Evolutionary conservation across 2,329 filamentous ascomycete genomes (phyloP), one percentile per base, ranked within the genome.

Genomic region (Pyrenophora teres): DNA sequence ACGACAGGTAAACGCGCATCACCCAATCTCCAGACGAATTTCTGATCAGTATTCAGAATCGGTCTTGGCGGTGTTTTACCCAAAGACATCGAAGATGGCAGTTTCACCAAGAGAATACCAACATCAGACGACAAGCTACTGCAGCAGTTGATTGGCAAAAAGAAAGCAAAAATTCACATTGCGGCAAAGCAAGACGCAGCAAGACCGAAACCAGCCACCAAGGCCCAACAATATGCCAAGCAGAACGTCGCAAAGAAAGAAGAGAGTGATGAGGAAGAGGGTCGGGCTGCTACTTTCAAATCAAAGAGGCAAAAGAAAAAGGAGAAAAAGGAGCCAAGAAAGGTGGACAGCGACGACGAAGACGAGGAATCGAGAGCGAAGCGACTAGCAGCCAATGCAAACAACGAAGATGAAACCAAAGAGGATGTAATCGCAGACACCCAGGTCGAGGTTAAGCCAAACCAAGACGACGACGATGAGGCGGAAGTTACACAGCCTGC

Each of bases 1-100:
- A 81, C 18, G 81, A 84, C 64, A 77, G 77, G 83, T 84, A 71
- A 42, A 74, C 65, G 27, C 27, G 27, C 10, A 30, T 10, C 3
- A 13, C 12, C 10, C 27, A 12, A 13, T 30, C 2, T 13, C 27
- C 27, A 13, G 10, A 30, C 9, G 27, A 30, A 30, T 12, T 30
- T 12, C 27, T 30, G 27, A 30, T 30, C 10, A 12, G 10, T 23
- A n/a, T 21, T 2, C 40, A 77, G 74, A 38, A 63, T 76, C 49
- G 75, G 75, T 39, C 56, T 76, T n/a, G 75, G 74, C 32, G 71
- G 66, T 0, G 57, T 60, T 23, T 57, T 69, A 6, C 74, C 75
- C 7, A 71, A 73, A 40, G 65, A 73, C 23, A 57, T 73, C 37
- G 56, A 48, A 46, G 72, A 77, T 51, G 72, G 73, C 18, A 70